phyloP scores from a whole-genome alignment of 495 filamentous ascomycete species.

The Evansstolkia leycettana region DNA sequence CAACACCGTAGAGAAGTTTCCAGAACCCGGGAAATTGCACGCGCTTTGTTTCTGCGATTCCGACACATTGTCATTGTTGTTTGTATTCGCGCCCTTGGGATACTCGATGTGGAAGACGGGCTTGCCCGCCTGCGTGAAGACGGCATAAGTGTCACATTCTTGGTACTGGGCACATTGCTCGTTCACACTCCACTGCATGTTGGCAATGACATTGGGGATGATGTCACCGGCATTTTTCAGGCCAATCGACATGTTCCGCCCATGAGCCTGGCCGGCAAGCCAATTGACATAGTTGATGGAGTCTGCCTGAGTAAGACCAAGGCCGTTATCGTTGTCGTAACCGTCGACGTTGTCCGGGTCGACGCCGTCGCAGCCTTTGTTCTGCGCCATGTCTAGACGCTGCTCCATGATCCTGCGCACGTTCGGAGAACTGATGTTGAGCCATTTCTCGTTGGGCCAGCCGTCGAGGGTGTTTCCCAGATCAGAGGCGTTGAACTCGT shows the following conservation, averaged over 20 bases:
- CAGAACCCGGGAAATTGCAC: constrained; percentile 23
- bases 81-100: constrained; percentile 28
- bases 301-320: constrained; percentile 40
- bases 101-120: constrained; percentile 72
- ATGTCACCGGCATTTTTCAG: constrained; percentile 56
- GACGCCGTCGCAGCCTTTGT: constrained; percentile 57
- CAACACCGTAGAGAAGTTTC: constrained; percentile 49
- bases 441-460: constrained; percentile 58
- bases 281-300: constrained; percentile 46
- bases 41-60: constrained; percentile 14
- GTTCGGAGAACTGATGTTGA: constrained; percentile 41
- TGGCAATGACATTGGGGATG: constrained; percentile 38
- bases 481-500: constrained; percentile 37
- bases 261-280: constrained; percentile 39
- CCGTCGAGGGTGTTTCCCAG: constrained; percentile 41
- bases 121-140: constrained; percentile 47
- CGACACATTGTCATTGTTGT: constrained; percentile 24
- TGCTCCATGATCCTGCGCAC: constrained; percentile 49
- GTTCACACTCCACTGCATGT: constrained; percentile 58
- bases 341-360: constrained; percentile 65
- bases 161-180: constrained; percentile 55
- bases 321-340: constrained; percentile 44
- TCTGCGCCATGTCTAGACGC: constrained; percentile 41
- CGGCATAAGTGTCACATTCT: constrained; percentile 43
- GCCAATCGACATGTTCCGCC: constrained; percentile 39